Conservation (phyloP, 2,329 filamentous ascomycete species). For the Harringtonia lauricola region DNA sequence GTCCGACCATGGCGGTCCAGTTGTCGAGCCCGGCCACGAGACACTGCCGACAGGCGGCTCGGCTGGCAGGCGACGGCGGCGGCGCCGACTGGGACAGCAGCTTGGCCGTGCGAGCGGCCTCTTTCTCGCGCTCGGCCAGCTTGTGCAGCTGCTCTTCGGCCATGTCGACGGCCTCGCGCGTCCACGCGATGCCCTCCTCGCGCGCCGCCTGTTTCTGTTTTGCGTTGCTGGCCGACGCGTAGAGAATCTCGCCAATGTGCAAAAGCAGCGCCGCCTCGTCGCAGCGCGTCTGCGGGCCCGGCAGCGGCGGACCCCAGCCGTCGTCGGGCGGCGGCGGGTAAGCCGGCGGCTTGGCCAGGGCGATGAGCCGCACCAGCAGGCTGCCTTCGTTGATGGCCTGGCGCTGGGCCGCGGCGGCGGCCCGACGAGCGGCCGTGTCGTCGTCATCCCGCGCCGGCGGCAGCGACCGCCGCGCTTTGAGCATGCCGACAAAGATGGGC, state of each 20-base stretch:
- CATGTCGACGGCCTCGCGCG: slow-evolving; percentile 72
- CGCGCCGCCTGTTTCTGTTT: slow-evolving; percentile 20
- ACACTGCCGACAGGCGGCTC: slow-evolving; percentile 61
- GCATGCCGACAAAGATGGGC: slow-evolving; percentile 74
- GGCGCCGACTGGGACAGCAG: slow-evolving; percentile 5
- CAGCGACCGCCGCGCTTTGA: slow-evolving; percentile 62
- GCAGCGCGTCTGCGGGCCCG: slow-evolving; percentile 56
- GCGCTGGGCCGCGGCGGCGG: neutral
- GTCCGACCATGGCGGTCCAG: slow-evolving; percentile 70
- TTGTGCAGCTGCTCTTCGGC: slow-evolving; percentile 57
- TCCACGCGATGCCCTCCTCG: slow-evolving; percentile 77
- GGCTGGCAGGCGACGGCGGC: slow-evolving; percentile 12
- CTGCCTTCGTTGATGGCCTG: neutral
- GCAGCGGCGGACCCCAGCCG: slow-evolving; percentile 56
- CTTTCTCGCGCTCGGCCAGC: slow-evolving; percentile 14
- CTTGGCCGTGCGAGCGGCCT: neutral
- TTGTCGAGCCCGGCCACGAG: slow-evolving; percentile 66
- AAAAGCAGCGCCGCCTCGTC: slow-evolving; percentile 79
- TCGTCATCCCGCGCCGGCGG: slow-evolving; percentile 20
- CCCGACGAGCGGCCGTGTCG: slow-evolving; percentile 7
- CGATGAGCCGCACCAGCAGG: neutral
- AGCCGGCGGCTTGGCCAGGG: slow-evolving; percentile 4
- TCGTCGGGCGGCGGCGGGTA: slow-evolving; percentile 64
- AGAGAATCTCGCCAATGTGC: slow-evolving; percentile 91
- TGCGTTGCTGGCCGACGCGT: slow-evolving; percentile 35